Base-by-base conservation (phyloP, 2,329 filamentous ascomycete genomes). In the Claviceps cyperi region DNA sequence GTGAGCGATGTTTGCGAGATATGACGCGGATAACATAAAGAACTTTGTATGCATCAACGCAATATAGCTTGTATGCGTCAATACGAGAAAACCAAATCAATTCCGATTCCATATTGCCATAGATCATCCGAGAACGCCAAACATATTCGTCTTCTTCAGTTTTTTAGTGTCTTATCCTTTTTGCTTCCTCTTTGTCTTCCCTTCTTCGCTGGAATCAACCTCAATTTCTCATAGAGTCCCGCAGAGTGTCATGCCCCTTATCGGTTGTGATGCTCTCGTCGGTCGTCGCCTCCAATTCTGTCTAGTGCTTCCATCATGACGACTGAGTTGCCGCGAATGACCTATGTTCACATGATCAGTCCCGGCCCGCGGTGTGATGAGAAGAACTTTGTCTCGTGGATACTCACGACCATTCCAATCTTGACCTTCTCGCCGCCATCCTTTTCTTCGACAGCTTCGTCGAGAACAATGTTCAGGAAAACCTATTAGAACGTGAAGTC, bases 271-370 rank as follows among this genome's bases (percentile, higher is more conserved):
- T 65, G 60, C 58, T 66, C 60, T 59, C 64, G 66, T 57, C 67
- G 68, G 56, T 82, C 76, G 60, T 79, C 76, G 52, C 78, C 77
- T 54, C 78, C 79, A 57, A 86, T 83, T 60, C 81, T 73, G 64
- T 82, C 78, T 51, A 86, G 68, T 9, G 81, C 87, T 70, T 98
- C 94, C 50, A 98, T 79, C 91, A 98, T 96, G 50, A 98, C 90
- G 24, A 98, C 90, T 2, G 91, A 95, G 71, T 98, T 98, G 56
- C 92, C 92, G 59, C 94, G 86, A 62, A 98, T 96, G 56, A 96
- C 86, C 84, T 89, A 5, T 24, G 17, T 70, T 65, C 36, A 43
- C 48, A 11, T 11, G 1, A 21, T 41, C 22, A 21, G 8, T 32
- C 3, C 24, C 9, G 43, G 47, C 36, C 14, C n/a, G 15, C 7